Evolutionary conservation across 495 filamentous ascomycete genomes (phyloP).

Genomic region (Penicillium maclennaniae): DNA sequence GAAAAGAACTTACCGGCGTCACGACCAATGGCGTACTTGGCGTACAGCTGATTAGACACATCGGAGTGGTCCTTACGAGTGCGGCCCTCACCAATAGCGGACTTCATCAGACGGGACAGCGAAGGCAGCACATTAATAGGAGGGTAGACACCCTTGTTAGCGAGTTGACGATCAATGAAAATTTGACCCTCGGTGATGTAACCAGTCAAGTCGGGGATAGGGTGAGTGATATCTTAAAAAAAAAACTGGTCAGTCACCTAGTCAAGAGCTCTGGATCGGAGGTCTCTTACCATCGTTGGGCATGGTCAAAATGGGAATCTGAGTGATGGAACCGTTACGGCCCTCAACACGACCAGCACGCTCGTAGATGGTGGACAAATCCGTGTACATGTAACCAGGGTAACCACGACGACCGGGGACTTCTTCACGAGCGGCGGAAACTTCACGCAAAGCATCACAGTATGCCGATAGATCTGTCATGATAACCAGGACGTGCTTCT

Average conservation of each 20-base stretch:
- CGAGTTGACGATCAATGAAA: constrained; percentile 89
- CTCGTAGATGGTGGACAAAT: constrained; percentile 99
- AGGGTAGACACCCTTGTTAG: constrained; percentile 96
- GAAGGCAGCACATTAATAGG: constrained; percentile 99
- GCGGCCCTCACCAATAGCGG: constrained; percentile 94
- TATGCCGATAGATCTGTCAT: constrained; percentile 97
- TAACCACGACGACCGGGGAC: constrained; percentile 99
- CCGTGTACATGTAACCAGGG: constrained; percentile 99
- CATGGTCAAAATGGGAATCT: constrained; percentile 99
- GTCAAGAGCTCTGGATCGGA: neutral
- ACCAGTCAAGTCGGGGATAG: constrained; percentile 96
- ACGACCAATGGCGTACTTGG: constrained; percentile 98
- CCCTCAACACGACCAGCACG: constrained; percentile 97
- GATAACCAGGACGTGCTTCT: constrained; percentile 99
- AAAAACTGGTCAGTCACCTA: constrained; percentile 10
- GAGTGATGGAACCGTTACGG: constrained; percentile 96
- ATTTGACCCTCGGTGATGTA: constrained; percentile 76
- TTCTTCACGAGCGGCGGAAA: constrained; percentile 97
- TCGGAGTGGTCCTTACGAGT: constrained; percentile 95
- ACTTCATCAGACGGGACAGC: constrained; percentile 99
- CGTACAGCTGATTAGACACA: constrained; percentile 98
- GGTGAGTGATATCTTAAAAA: constrained; percentile 86
- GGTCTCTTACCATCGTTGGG: constrained; percentile 78
- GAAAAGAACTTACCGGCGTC: constrained; percentile 59
- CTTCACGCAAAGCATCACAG: constrained; percentile 97